Evolutionary conservation across 1,284 basidiomycete genomes (phyloP), one percentile per base, ranked within the genome.

Genomic region (Trichosporon sp.): DNA sequence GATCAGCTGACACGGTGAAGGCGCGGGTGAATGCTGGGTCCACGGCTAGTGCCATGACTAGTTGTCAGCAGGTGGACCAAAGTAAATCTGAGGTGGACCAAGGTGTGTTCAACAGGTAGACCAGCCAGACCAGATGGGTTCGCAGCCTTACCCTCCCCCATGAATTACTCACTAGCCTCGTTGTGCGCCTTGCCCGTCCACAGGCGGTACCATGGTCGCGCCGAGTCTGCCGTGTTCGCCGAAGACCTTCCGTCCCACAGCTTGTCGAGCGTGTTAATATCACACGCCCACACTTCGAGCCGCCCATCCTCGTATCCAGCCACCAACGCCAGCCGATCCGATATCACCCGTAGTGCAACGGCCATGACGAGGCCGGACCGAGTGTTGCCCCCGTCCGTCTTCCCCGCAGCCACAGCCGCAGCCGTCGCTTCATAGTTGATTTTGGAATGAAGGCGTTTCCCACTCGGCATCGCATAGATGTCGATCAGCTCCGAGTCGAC

Each of bases 41-140:
- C 0, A 92, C 89, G 0, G 88, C 83, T 90, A 94, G 91, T 0
- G 90, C 90, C 93, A 96, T 95, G 66, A 95, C 93, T 94, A 74
- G 0, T 4, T 2, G 66, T 69, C 65, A 72, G 72, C 66, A 1
- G 35, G 35, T 37, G 35, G 35, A 10, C 8, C 35, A 5, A 37
- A 37, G 35, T 26, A 26, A 26, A 26, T 26, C 26, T 26, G 26
- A 26, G 26, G 26, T 26, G 26, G 26, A 26, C 26, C 26, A 26
- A 26, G 26, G 26, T 26, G 26, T 26, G 26, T 26, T 69, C 65
- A 72, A 70, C 66, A 1, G 35, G 35, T 37, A 10, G 35, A 10
- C 8, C 35, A 5, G 26, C 26, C 26, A 37, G 8, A 10, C 6
- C 35, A 37, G 35, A 10, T 37, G 35, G 35, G n/a, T 6, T 6